A percentile compares a stretch with the other conserved stretches of the same genome.
phyloP scores from a whole-genome alignment of 148 eudicot species.

The Diospyros kaki region DNA sequence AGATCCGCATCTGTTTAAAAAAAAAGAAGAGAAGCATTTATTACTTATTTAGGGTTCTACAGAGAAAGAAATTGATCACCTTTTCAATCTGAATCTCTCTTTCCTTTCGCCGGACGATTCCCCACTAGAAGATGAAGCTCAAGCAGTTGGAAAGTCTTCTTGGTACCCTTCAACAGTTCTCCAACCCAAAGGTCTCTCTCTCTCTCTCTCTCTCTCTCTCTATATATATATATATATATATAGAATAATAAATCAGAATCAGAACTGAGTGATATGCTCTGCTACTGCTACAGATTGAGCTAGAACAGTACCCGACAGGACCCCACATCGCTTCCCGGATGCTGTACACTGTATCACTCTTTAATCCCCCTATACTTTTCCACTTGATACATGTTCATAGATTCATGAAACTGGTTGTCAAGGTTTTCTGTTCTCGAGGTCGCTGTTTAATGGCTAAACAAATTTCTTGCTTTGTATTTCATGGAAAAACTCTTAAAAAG shows the following conservation, averaged over 20 bases:
- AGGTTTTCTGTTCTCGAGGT: too few species aligned
- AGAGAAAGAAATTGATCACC: background rate
- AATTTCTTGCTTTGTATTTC: background rate
- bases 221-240: constrained; percentile 1
- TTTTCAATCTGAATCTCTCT: constrained; percentile 5
- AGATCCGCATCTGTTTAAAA: too few species aligned
- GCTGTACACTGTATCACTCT: constrained; percentile 67
- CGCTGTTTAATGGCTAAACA: too few species aligned
- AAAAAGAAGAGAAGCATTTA: background rate
- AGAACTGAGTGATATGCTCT: constrained; percentile 3
- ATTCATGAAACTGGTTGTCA: background rate
- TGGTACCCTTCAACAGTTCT: constrained; percentile 81
- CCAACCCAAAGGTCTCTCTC: constrained; percentile 60
- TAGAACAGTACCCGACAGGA: constrained; percentile 98
- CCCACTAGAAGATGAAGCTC: constrained; percentile 67
- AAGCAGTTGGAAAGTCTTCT: constrained; percentile 88
- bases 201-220: constrained; percentile 10
- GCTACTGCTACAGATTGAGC: constrained; percentile 61
- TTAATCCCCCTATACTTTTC: background rate
- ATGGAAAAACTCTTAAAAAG: background rate
- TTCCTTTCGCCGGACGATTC: constrained; percentile 8
- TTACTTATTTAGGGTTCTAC: background rate
- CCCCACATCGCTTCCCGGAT: constrained; percentile 94
- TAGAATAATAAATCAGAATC: background rate
- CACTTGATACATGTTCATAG: background rate